Base-by-base conservation (phyloP, 1,284 basidiomycete species). In the Rhodotorula sp. region DNA sequence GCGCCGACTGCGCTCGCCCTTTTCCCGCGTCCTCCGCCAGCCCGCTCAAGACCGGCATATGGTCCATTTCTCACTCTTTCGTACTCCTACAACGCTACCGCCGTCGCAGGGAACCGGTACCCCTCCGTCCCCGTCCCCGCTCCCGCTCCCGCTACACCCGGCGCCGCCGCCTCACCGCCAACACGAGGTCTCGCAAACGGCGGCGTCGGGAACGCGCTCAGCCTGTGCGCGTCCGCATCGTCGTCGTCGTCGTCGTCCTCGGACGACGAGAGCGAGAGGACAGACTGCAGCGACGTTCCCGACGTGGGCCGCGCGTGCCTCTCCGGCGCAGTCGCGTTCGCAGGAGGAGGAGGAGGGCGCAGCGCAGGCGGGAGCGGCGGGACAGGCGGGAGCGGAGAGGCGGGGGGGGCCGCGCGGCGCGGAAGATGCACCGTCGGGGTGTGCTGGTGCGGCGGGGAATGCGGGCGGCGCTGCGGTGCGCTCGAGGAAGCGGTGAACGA, bases 261-360 rank as follows among this genome's bases (percentile, higher is more conserved):
- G 22, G 46, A 50, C 13, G 41, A 32, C 41, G 60, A 61, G 25
- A 61, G 34, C 60, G 60, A 61, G 6, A 61, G 36, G 25, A 61
- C n/a, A 6, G 60, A 61, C 32, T 54, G 21, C 25, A 15, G 17
- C 29, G 48, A 34, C 48, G 39, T 22, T 19, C n/a, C 8, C 6
- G 57, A 59, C 7, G 22, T 36, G 8, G 4, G 29, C 27, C 51
- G 51, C 10, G 13, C 29, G 29, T 53, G 51, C 29, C 7, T 50
- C 25, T n/a, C n/a, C n/a, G n/a, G n/a, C 13, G 27, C n/a, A 10
- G n/a, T 27, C 2, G 53, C 29, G 13, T 29, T 5, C 3, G 32
- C n/a, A n/a, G 53, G 13, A 13, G 51, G 51, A 12, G 29, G 8
- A 17, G 51, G 29, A 3, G 51, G 5, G 51, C n/a, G 29, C 2